A percentile compares a stretch with the other conserved stretches of the same genome.
Conservation (phyloP, 495 filamentous ascomycete species). For the Podospora conica region DNA sequence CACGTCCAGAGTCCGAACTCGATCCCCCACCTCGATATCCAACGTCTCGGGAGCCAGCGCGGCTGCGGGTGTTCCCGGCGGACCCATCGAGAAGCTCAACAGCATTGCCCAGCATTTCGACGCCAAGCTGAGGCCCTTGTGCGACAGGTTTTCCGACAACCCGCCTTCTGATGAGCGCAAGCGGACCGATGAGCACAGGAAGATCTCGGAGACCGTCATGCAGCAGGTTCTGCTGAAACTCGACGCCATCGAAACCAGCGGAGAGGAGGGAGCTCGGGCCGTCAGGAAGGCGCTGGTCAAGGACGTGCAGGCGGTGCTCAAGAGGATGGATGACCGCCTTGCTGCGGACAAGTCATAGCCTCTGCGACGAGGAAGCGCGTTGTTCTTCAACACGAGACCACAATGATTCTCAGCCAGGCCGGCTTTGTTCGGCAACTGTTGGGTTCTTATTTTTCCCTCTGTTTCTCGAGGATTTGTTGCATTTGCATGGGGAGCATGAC, state of each 20-base stretch:
- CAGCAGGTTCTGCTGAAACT: slow-evolving; percentile 77
- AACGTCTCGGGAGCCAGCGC: slow-evolving; percentile 20
- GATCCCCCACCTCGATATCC: slow-evolving; percentile 20
- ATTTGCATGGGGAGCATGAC: neutral
- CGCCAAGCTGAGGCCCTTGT: slow-evolving; percentile 59
- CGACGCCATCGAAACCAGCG: slow-evolving; percentile 72
- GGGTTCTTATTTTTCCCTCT: neutral
- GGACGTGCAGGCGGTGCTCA: slow-evolving; percentile 62
- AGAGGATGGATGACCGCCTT: slow-evolving; percentile 50
- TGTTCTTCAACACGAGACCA: neutral
- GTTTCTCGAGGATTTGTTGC: neutral
- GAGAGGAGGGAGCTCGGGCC: slow-evolving; percentile 55
- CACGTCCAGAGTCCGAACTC: slow-evolving; percentile 24
- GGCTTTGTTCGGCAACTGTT: neutral
- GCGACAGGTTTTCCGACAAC: slow-evolving; percentile 52
- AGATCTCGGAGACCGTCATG: slow-evolving; percentile 76
- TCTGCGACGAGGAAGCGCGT: neutral
- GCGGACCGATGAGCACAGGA: slow-evolving; percentile 70
- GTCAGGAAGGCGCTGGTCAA: slow-evolving; percentile 69
- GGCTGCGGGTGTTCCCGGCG: slow-evolving; percentile 31
- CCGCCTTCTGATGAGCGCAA: slow-evolving; percentile 68
- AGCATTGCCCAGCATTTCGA: slow-evolving; percentile 61
- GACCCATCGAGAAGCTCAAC: slow-evolving; percentile 65
- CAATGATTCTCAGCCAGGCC: neutral
- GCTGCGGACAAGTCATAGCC: slow-evolving; percentile 3